Conservation (phyloP, 75 land plant genomes). For the Larix kaempferi region DNA sequence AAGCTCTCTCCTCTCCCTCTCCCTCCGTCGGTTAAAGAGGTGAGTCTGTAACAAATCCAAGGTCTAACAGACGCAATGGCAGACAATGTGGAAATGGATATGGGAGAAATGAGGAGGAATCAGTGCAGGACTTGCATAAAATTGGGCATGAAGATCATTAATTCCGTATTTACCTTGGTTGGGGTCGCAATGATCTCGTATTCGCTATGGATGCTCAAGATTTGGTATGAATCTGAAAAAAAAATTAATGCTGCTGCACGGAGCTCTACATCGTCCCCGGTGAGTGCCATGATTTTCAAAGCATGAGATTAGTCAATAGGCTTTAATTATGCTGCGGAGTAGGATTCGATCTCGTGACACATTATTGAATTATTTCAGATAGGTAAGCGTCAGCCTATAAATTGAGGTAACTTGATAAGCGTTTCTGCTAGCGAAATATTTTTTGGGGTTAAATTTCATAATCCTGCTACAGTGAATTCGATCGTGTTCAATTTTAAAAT, state of each 20-base stretch:
- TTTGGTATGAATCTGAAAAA: background rate
- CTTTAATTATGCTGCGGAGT: too few species aligned
- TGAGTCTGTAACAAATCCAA: background rate
- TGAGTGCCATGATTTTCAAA: background rate
- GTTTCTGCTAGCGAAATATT: too few species aligned
- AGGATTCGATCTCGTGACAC: too few species aligned
- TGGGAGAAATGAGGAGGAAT: background rate
- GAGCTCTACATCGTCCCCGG: background rate
- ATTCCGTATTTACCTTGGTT: background rate
- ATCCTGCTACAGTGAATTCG: too few species aligned
- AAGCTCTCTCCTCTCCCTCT: too few species aligned
- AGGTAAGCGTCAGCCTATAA: too few species aligned
- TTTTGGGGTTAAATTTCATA: too few species aligned
- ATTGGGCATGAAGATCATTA: background rate
- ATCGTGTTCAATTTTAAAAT: too few species aligned
- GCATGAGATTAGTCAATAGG: too few species aligned
- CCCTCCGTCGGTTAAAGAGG: too few species aligned
- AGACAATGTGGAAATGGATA: background rate
- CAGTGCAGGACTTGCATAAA: background rate
- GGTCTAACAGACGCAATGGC: background rate
- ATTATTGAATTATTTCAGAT: too few species aligned
- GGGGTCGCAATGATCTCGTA: background rate
- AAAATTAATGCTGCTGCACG: background rate
- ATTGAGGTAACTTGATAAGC: too few species aligned
- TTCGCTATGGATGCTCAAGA: slow-evolving; percentile 2